phyloP scores from a whole-genome alignment of 2,329 filamentous ascomycete species.

The Endoconidiophora laricicola region DNA sequence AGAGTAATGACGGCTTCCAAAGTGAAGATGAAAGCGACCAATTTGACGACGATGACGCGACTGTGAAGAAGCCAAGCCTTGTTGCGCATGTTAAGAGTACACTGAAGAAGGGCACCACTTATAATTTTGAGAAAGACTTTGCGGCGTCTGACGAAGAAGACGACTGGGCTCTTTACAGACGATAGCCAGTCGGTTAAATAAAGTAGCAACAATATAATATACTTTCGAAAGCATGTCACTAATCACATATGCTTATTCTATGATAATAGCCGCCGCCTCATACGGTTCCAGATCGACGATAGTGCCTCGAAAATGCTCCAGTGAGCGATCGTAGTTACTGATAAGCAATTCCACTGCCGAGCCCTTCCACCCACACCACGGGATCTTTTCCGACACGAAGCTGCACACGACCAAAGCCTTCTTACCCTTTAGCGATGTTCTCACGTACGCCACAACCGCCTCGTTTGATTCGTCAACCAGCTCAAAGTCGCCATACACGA shows the following conservation, averaged over 20 bases:
- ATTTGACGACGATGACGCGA: not conserved
- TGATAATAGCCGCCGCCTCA: slow-evolving; percentile 22
- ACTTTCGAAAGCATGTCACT: not conserved
- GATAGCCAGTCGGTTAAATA: not conserved
- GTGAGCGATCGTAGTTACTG: slow-evolving; percentile 19
- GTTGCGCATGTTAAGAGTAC: not conserved
- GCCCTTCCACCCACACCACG: slow-evolving; percentile 18
- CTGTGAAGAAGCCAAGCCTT: not conserved
- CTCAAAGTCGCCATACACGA: slow-evolving; percentile 44
- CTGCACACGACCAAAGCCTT: slow-evolving; percentile 24
- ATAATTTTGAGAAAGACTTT: slow-evolving; percentile 2
- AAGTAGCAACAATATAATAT: not conserved
- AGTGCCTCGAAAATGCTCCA: slow-evolving; percentile 17
- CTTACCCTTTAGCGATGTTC: slow-evolving; percentile 19
- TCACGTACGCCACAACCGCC: slow-evolving; percentile 23
- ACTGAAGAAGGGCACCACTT: not conserved
- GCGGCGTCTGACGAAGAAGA: not conserved
- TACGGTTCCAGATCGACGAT: slow-evolving; percentile 22
- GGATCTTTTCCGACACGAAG: slow-evolving; percentile 21
- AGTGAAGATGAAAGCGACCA: not conserved
- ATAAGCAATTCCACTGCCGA: slow-evolving; percentile 21
- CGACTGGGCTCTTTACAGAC: not conserved
- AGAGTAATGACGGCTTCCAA: not conserved
- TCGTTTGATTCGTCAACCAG: slow-evolving; percentile 18
- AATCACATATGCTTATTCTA: slow-evolving; percentile 14